Evolutionary conservation across 768 basidiomycete genomes (phyloP).

Genomic region (Sarcodon sp.): DNA sequence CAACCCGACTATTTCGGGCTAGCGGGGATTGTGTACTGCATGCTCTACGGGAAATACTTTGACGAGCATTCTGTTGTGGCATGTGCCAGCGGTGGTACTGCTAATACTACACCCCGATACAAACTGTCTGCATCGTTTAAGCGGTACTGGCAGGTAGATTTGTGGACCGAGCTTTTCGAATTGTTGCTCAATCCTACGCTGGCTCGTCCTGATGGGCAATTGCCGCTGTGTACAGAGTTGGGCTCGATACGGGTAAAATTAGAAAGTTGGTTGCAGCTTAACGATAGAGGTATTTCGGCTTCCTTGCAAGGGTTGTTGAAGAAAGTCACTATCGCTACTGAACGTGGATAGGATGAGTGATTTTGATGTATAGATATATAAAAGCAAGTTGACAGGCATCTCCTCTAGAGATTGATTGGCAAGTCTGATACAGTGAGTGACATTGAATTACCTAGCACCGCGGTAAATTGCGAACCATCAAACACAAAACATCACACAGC

Average conservation of each 20-base stretch:
- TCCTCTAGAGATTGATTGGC: too few relatives aligned
- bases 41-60: conserved; percentile 96
- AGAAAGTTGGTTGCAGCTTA: conserved; percentile 77
- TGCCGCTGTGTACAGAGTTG: conserved; percentile 70
- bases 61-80: conserved; percentile 46
- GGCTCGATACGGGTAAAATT: conserved; percentile 58
- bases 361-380: not conserved
- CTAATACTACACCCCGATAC: conserved; percentile 26
- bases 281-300: conserved; percentile 77
- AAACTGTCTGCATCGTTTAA: conserved; percentile 73
- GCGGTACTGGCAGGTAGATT: conserved; percentile 87
- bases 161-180: conserved; percentile 82
- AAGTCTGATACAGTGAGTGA: too few relatives aligned
- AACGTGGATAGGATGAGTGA: conserved; percentile 16
- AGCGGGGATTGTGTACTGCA: conserved; percentile 86
- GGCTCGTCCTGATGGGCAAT: conserved; percentile 37
- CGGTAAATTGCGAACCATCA: too few relatives aligned
- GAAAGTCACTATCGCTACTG: conserved; percentile 55
- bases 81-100: conserved; percentile 16
- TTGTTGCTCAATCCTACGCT: conserved; percentile 69
- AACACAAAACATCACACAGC: too few relatives aligned
- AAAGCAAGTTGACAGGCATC: too few relatives aligned
- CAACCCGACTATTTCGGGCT: conserved; percentile 97
- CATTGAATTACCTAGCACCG: too few relatives aligned
- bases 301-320: conserved; percentile 73